Base-by-base conservation (phyloP, 2,329 filamentous ascomycete species). In the Diplocarpon mali region DNA sequence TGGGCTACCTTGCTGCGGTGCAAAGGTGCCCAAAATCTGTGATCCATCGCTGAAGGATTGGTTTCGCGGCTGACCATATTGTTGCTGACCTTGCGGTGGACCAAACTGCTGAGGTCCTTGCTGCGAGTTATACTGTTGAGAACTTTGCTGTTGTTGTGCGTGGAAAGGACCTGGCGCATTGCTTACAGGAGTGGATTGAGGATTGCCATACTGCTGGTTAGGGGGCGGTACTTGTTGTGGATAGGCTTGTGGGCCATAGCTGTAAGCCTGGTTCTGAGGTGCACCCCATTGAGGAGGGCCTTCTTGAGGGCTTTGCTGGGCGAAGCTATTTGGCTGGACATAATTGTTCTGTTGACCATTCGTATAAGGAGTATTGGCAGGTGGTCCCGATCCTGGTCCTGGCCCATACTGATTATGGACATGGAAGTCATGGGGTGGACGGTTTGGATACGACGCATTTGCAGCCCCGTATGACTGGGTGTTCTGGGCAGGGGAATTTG, bases 261-360 rank as follows among this genome's bases (percentile, higher is more conserved):
- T 29, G 30, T 37, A 46, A 28, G 47, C 29, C 13, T 43, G 38
- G 24, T 45, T 43, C 29, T 31, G 35, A 38, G 42, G 40, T 34
- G 20, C 37, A 35, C 38, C 40, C 44, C 48, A 51, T 31, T 50
- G 47, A 39, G 36, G 47, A 37, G 41, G 15, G 27, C 41, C 41
- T 36, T 47, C 41, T 13, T 44, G 40, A 15, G 27, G 32, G 17
- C 16, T 35, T 20, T 41, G 42, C 9, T 36, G 40, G 16, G 35
- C 40, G 38, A 46, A 51, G 16, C 42, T 42, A 12, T 35, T 38
- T 12, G 30, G 30, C 14, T 24, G 36, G 11, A 12, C 30, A 32
- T 32, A 24, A 24, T 24, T 24, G 30, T 32, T 32, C 2, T 20
- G 20, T 28, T 36, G 42, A 4, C 36, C 42, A 24, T 45, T 45